Evolutionary conservation across 768 basidiomycete genomes (phyloP).

Genomic region (Panus rudis): DNA sequence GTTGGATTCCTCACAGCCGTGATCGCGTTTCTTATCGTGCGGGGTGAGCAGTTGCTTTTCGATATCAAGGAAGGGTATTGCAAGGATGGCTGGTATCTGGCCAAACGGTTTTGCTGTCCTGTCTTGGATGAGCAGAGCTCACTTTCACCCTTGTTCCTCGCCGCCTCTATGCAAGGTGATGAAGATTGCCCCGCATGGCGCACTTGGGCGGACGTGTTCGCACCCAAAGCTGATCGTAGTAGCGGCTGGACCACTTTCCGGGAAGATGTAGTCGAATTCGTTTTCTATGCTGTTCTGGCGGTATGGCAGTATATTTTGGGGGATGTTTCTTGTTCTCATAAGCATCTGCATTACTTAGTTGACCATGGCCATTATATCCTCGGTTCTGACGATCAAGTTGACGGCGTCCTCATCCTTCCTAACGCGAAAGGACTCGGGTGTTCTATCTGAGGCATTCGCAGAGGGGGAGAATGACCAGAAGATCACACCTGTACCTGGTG

Average conservation of each 20-base stretch:
- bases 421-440: constrained; percentile 86
- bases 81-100: constrained; percentile 55
- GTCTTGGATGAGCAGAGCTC: constrained; percentile 11
- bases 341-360: constrained; percentile 38
- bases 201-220: constrained; percentile 63
- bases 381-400: constrained; percentile 76
- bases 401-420: constrained; percentile 85
- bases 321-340: neutral
- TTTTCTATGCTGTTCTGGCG: constrained; percentile 67
- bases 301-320: constrained; percentile 46
- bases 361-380: constrained; percentile 62
- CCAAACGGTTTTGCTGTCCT: constrained; percentile 80
- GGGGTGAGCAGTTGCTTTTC: constrained; percentile 84
- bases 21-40: constrained; percentile 80
- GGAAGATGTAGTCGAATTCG: constrained; percentile 52
- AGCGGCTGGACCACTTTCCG: constrained; percentile 25
- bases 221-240: constrained; percentile 22
- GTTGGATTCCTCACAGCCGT: constrained; percentile 84
- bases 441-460: constrained; percentile 41
- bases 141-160: constrained; percentile 2
- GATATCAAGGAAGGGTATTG: constrained; percentile 93
- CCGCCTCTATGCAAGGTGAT: constrained; percentile 16
- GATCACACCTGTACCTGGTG: constrained; percentile 13
- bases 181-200: constrained; percentile 63
- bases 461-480: constrained; percentile 17